phyloP scores from a whole-genome alignment of 148 eudicot species.

The Chenopodium album region DNA sequence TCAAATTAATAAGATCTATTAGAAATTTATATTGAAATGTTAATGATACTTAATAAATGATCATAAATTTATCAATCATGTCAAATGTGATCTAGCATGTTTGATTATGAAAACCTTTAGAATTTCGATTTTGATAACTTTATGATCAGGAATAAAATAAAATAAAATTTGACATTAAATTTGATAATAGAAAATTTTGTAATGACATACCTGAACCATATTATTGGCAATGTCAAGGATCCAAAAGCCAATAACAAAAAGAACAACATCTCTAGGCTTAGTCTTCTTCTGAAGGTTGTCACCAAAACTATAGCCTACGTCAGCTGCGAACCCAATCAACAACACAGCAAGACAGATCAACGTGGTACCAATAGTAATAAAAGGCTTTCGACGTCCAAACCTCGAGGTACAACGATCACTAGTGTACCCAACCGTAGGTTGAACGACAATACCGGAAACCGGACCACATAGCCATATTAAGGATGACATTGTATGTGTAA shows the following conservation, averaged over 20 bases:
- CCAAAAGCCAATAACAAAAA: slow-evolving; percentile 84
- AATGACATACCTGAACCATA: slow-evolving; percentile 39
- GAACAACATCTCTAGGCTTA: slow-evolving; percentile 64
- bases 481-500: slow-evolving; percentile 59
- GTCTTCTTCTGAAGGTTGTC: slow-evolving; percentile 32
- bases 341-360: slow-evolving; percentile 53
- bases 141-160: too few relatives aligned
- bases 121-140: too few relatives aligned
- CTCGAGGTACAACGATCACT: slow-evolving; percentile 51
- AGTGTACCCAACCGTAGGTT: slow-evolving; percentile 69
- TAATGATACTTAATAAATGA: too few relatives aligned
- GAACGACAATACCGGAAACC: slow-evolving; percentile 75
- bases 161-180: neutral
- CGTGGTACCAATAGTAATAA: slow-evolving; percentile 50
- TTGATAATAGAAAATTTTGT: neutral
- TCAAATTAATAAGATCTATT: too few relatives aligned
- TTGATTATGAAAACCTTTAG: too few relatives aligned
- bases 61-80: too few relatives aligned
- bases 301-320: slow-evolving; percentile 55
- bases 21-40: too few relatives aligned
- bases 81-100: too few relatives aligned
- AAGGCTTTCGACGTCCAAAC: slow-evolving; percentile 80
- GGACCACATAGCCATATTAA: slow-evolving; percentile 93
- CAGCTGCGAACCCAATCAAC: slow-evolving; percentile 76
- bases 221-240: slow-evolving; percentile 82